Base-by-base conservation (phyloP, 2,329 filamentous ascomycete species). In the Fusarium kyushuense region DNA sequence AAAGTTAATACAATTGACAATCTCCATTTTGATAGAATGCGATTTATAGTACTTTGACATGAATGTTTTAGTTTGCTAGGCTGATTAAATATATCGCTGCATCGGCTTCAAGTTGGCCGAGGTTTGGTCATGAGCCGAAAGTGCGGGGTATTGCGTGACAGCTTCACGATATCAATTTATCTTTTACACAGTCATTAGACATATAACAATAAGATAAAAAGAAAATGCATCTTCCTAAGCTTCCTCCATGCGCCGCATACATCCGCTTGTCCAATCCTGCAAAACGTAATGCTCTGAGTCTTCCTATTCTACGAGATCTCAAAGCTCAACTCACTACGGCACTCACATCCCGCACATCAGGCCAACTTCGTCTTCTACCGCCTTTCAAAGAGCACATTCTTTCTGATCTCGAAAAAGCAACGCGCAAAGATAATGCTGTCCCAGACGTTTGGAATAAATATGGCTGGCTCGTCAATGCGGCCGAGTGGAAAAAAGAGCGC, bases 281-380 rank as follows among this genome's bases (percentile, higher is more conserved):
- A 8, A 68, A 47, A 4, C 66, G 72, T 19, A 74, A 74, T n/a
- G 72, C 72, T 7, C 29, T 74, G 9, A 74, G 70, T 19, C 41
- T 74, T 4, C 16, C 49, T 0, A 48, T 73, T 1, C 25, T 74
- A 7, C 60, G 54, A 36, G 63, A 67, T 17, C 46, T 74, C 3
- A 74, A 74, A 25, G 11, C 21, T 9, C 72, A 74, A 25, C 58
- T 74, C 10, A 48, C 57, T 2, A 41, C 45, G 17, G 66, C 70
- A 3, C 52, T 74, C 6, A 64, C 63, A 4, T 70, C 70, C 1
- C 62, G 35, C 1, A 14, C 35, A 1, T 58, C 62, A 1, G 58
- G 66, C 2, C 43, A 58, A 5, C 49, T 58, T 2, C 72, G 65
- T 3, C 11, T 74, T 0, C 21, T 73, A 3, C 71, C 71, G 1